Base-by-base conservation (phyloP, 352 stramenopile genomes). In the Phytophthora melonis region DNA sequence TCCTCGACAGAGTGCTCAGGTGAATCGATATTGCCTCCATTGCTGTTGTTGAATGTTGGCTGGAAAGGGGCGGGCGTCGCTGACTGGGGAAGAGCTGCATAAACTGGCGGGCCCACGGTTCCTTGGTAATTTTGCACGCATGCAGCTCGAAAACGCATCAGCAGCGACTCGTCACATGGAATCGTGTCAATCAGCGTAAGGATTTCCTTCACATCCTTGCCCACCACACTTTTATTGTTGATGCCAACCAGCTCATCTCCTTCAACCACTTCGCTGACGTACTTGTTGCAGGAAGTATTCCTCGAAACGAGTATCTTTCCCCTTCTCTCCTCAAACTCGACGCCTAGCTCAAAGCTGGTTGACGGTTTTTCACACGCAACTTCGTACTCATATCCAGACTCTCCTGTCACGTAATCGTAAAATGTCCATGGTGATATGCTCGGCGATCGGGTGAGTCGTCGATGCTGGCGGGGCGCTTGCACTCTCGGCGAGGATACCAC, bases 361-460 rank as follows among this genome's bases (percentile, higher is more conserved):
- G 58, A 52, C 21, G 78, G 66, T 9, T 90, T 91, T 71, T 87
- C 70, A 36, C 80, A 78, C 16, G 70, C 68, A 45, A 91, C 82
- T 63, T 95, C 89, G 49, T 92, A 94, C 63, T 94, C 86, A 53
- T 83, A 82, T 0, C 86, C 77, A 2, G 80, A 92, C 53, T 92
- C 83, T 14, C 84, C 89, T 8, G 84, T 91, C 25, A 58, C 71
- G 41, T 93, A 92, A 43, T 93, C 82, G 61, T 86, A 93, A 54
- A 84, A 90, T 57, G 86, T 94, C 86, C 83, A 95, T 21, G 89
- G 87, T 13, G 88, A 84, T 21, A 92, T 67, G 59, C 75, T 89
- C 9, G 82, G 74, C 13, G 83, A 87, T 43, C 83, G 64, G 11
- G 70, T 58, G n/a, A 81, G 25, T 66, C 57, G 75, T 43, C 58